Evolutionary conservation across 495 filamentous ascomycete species (phyloP), one percentile per base, ranked within the genome.

Genomic region (Daldinia grandis): DNA sequence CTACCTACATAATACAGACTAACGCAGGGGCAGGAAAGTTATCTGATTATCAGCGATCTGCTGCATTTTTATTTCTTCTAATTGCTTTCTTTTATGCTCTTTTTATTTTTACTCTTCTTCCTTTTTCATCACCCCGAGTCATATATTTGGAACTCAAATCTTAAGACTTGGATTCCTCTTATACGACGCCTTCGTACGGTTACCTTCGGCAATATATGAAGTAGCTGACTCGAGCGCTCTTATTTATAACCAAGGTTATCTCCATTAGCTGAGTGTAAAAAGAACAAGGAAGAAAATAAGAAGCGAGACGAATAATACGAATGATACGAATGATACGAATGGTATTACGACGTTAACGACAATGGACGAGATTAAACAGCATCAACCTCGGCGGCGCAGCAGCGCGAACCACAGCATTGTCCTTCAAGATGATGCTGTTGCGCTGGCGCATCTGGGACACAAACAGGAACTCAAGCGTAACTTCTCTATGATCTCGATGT

Each of bases 401-500:
- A 61, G 62, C 62, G 62, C 56, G 47, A 63, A 42, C 28, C 31
- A 67, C 15, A 68, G 60, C 33, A 66, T 69, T 35, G 47, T 66
- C 17, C 55, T 62, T n/a, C 74, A 80, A 50, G 42, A 53, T 15
- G 86, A 86, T 62, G 83, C 83, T 21, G 80, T 80, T 10, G 84
- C 87, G 44, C 77, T 90, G 66, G 85, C 82, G 17, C 80, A 84
- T 33, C 78, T 90, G 64, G 89, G 88, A 56, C 85, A 90, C 65
- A 87, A 85, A 76, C 82, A 85, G 37, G 87, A 90, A 60, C 74
- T 92, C 40, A 83, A 85, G 54, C 83, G 89, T 14, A 88, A 91
- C 58, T 87, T 88, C 72, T 84, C 81, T 17, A 76, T 78, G 44
- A 73, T 87, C n/a, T 81, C 86, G 15, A 87, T 88, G 84, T 78